Evolutionary conservation across 1,139 yeast species (phyloP).

Genomic region (Debaryomyces nepalensis): DNA sequence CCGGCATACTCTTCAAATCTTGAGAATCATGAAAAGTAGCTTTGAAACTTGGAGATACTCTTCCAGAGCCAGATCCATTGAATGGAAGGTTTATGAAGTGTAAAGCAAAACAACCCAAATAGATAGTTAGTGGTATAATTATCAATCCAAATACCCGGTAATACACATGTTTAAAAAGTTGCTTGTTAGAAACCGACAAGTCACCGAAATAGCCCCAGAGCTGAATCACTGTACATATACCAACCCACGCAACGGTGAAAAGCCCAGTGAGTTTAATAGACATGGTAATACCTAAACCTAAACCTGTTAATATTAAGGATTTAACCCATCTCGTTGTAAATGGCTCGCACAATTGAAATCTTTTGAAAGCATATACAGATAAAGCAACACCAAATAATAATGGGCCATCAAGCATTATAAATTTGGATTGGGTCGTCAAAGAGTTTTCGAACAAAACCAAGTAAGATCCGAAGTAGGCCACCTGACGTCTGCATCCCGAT

Average conservation of each 20-base stretch:
- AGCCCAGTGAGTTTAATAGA: conserved; percentile 61
- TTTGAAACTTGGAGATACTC: conserved; percentile 63
- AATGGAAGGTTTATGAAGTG: conserved; percentile 55
- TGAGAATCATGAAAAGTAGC: conserved; percentile 50
- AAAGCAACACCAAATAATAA: conserved; percentile 51
- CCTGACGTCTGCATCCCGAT: conserved; percentile 45
- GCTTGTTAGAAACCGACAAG: conserved; percentile 38
- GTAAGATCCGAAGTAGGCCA: conserved; percentile 50
- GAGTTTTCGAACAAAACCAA: conserved; percentile 59
- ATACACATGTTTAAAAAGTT: conserved; percentile 36
- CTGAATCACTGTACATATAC: conserved; percentile 42
- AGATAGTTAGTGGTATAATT: conserved; percentile 54
- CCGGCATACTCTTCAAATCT: conserved; percentile 40
- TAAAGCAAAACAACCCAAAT: conserved; percentile 49
- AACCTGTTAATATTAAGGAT: conserved; percentile 46
- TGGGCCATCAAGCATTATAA: conserved; percentile 56
- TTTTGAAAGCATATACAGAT: conserved; percentile 49
- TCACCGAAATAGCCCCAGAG: conserved; percentile 68
- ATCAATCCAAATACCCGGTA: conserved; percentile 41
- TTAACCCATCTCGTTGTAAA: conserved; percentile 51
- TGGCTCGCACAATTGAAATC: conserved; percentile 37
- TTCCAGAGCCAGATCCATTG: conserved; percentile 55
- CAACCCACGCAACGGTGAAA: conserved; percentile 57
- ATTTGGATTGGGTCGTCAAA: conserved; percentile 53
- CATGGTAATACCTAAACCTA: conserved; percentile 56